These are phyloP conservation scores for Buddleja alternifolia DNA, from an alignment of 257 asterid species.

Conservation along the genomic window DNA sequence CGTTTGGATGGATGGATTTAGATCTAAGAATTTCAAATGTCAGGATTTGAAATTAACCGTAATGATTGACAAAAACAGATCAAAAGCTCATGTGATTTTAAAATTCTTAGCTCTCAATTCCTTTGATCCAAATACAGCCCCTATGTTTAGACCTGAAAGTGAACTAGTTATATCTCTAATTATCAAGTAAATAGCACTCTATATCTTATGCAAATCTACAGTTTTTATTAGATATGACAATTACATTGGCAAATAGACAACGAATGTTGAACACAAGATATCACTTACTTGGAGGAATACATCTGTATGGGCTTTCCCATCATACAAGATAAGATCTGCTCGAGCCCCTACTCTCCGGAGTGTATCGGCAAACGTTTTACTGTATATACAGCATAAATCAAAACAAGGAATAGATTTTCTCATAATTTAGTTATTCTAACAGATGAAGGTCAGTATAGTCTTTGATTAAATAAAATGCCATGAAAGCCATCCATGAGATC, in stretches of 20 bases:
- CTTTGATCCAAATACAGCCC: neutral
- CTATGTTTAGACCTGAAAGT: neutral
- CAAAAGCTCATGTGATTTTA: no score
- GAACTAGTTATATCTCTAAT: neutral
- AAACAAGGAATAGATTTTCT: neutral
- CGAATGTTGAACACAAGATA: neutral
- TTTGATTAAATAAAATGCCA: neutral
- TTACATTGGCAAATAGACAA: neutral
- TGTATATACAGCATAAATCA: slow-evolving; percentile 39
- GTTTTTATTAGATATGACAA: neutral
- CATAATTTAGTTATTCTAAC: slow-evolving; percentile 8
- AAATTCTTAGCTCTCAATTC: no score
- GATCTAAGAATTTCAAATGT: no score
- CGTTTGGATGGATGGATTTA: no score
- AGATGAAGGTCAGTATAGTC: neutral
- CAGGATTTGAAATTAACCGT: no score
- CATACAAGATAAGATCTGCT: slow-evolving; percentile 69
- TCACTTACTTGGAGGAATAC: slow-evolving; percentile 82
- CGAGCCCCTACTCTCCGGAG: slow-evolving; percentile 68
- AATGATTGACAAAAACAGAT: no score
- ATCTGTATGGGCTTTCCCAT: slow-evolving; percentile 95
- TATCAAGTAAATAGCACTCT: neutral
- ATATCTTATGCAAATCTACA: neutral
- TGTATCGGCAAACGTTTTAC: slow-evolving; percentile 62
- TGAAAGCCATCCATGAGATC: neutral